Evolutionary conservation across 202 grass and related monocot genomes (phyloP).

Genomic region (Digitaria exilis): DNA sequence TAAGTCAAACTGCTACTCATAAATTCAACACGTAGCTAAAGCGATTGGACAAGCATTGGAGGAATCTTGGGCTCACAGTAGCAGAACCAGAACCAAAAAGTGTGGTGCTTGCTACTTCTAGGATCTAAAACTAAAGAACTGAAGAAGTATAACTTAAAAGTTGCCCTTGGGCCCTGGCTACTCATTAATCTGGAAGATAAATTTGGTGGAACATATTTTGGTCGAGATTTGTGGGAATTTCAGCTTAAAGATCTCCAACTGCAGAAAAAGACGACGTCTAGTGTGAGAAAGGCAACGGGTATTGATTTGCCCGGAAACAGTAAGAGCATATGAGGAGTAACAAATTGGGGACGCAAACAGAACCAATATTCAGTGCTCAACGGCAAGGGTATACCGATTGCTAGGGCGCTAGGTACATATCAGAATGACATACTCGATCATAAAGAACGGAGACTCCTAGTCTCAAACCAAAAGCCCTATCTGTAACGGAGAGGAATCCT

Average conservation of each 20-base stretch:
- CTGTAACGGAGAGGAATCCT: not conserved
- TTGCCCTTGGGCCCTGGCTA: not conserved
- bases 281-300: not conserved
- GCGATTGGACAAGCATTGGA: not conserved
- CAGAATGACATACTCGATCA: not conserved
- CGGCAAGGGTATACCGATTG: not conserved
- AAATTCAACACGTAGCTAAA: not conserved
- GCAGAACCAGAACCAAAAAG: not conserved
- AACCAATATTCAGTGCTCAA: not conserved
- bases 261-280: not conserved
- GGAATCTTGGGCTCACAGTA: not conserved
- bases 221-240: not conserved
- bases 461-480: not conserved
- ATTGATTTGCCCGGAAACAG: conserved; percentile 9
- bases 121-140: not conserved
- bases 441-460: not conserved
- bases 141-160: not conserved
- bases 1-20: conserved; percentile 6
- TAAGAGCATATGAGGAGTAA: not conserved
- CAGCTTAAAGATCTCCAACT: not conserved
- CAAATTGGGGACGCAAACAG: not conserved
- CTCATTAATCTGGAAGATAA: not conserved
- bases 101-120: not conserved
- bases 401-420: not conserved
- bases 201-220: not conserved